phyloP scores from a whole-genome alignment of 345 rosid species.

The Stellera chamaejasme region DNA sequence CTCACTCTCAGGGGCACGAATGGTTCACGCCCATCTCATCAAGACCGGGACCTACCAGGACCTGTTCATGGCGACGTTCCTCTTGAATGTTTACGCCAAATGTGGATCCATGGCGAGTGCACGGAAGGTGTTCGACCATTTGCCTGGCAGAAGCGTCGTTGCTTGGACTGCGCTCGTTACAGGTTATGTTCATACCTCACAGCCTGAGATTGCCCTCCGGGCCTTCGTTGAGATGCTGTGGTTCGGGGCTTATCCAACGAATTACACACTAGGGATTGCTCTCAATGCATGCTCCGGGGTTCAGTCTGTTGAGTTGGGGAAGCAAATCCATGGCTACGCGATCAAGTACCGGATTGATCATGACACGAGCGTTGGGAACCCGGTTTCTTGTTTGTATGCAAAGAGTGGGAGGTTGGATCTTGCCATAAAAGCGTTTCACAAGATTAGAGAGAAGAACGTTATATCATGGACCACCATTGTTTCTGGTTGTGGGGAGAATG shows the following conservation, averaged over 20 bases:
- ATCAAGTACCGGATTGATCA: constrained; percentile 35
- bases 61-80: constrained; percentile 27
- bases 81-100: constrained; percentile 42
- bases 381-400: constrained; percentile 54
- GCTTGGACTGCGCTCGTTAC: constrained; percentile 45
- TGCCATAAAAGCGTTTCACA: constrained; percentile 31
- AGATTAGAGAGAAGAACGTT: constrained; percentile 34
- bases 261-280: constrained; percentile 34
- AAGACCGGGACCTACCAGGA: constrained; percentile 34
- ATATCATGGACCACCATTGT: constrained; percentile 53
- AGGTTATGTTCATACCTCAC: constrained; percentile 39
- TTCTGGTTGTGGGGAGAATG: constrained; percentile 36
- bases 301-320: constrained; percentile 27
- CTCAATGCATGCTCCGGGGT: constrained; percentile 39
- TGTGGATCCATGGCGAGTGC: constrained; percentile 36
- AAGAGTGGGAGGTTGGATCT: constrained; percentile 30
- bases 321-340: constrained; percentile 44
- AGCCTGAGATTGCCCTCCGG: constrained; percentile 28
- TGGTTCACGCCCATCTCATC: constrained; percentile 40
- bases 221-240: constrained; percentile 38
- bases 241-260: constrained; percentile 36
- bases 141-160: constrained; percentile 26
- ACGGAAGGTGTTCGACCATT: constrained; percentile 22
- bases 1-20: constrained; percentile 22
- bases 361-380: constrained; percentile 44